Base-by-base conservation (phyloP, 202 grass and related monocot genomes). In the Cymbopogon flexuosus region DNA sequence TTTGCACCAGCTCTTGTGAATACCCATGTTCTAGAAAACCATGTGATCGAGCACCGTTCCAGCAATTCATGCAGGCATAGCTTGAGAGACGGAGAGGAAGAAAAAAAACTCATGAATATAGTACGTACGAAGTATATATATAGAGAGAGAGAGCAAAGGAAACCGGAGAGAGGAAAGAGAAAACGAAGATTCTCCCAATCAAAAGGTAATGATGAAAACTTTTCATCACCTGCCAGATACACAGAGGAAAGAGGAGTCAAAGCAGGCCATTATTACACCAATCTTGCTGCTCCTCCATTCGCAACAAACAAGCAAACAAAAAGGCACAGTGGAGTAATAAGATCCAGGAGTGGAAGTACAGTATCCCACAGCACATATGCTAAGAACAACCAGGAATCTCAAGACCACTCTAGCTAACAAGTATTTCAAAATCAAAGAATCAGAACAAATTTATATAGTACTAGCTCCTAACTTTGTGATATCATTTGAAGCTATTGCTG, bases 241-340 rank as follows among this genome's bases (percentile, higher is more conserved):
- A 79, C 65, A 86, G 81, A 45, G 33, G 75, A 77, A 72, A 77
- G 73, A 59, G 80, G 62, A 85, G 72, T 90, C 76, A 84, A 93
- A 90, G 86, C 65, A 72, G 72, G 60, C 37, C 87, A 97, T 93
- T 82, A 97, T 97, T 87, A 68, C 91, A 67, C 84, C 91, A 93
- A 91, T 93, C 93, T 39, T 24, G 13, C 40, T 61, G 1, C 30
- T 58, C 58, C 80, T 83, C 74, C 35, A 10, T 79, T 56, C 65
- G 3, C 77, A 75, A 63, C 69, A 81, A 76, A 87, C 70, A 81
- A 74, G 21, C 43, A 73, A 90, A 86, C 74, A 68, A 79, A 42
- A 46, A 79, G 41, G 41, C 49, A 60, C 52, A 33, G 37, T 62
- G 31, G 65, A 84, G 51, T 68, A 47, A 14, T 45, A 84, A 91